Conservation (phyloP, 2,329 filamentous ascomycete species). For the Coniella lustricola region DNA sequence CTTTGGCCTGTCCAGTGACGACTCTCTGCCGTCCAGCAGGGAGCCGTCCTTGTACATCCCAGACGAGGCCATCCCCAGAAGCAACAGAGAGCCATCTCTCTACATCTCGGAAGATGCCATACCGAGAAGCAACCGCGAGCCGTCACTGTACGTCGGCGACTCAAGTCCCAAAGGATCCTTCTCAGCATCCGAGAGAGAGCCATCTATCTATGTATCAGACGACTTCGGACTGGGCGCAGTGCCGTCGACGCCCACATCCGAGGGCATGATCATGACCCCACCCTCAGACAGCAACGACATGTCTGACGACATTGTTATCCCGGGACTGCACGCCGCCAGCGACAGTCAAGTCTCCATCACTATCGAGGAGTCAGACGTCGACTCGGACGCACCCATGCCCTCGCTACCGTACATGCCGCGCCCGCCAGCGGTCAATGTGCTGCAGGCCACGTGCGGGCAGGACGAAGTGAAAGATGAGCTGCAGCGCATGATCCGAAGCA, state of each 20-base stretch:
- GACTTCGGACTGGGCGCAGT: constrained; percentile 44
- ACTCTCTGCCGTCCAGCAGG: constrained; percentile 47
- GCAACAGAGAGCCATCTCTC: constrained; percentile 7
- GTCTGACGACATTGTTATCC: constrained; percentile 11
- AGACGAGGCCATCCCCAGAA: constrained; percentile 9
- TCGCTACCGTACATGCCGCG: constrained; percentile 32
- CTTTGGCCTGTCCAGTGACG: constrained; percentile 55
- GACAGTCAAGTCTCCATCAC: constrained; percentile 11
- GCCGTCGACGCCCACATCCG: constrained; percentile 15
- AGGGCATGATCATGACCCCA: constrained; percentile 42
- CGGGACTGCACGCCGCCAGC: background rate
- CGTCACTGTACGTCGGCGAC: constrained; percentile 34
- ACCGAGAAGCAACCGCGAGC: constrained; percentile 13
- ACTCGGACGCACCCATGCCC: constrained; percentile 15
- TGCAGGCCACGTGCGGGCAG: constrained; percentile 30
- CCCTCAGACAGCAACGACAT: constrained; percentile 19
- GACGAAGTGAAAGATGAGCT: constrained; percentile 28
- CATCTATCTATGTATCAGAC: constrained; percentile 55
- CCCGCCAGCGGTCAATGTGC: constrained; percentile 41
- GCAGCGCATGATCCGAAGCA: constrained; percentile 27
- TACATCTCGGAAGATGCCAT: constrained; percentile 8
- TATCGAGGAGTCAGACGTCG: constrained; percentile 10
- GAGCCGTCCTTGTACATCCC: constrained; percentile 15
- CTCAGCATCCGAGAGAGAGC: constrained; percentile 38
- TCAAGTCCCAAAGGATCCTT: constrained; percentile 22